Percentiles rank a stretch among this genome's conserved stretches.
Evolutionary conservation across 305 asterid genomes (phyloP).

Genomic region (Plantago lanceolata): DNA sequence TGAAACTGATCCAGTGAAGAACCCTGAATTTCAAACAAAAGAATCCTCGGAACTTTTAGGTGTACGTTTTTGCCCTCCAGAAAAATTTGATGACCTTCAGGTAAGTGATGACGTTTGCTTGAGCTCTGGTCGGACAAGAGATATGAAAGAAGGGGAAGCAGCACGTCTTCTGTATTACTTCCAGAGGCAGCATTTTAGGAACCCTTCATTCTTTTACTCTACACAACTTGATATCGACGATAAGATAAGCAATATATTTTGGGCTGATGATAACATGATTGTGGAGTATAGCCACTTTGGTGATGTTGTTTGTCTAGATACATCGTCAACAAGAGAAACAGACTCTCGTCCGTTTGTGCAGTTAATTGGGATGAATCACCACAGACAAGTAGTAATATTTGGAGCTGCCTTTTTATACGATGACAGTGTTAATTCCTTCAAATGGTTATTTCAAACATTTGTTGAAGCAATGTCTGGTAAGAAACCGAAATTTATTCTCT

Average conservation of each 20-base stretch:
- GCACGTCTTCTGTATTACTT: constrained; percentile 46
- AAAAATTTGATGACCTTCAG: constrained; percentile 38
- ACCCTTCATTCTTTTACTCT: constrained; percentile 50
- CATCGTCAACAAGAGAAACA: constrained; percentile 40
- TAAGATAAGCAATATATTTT: constrained; percentile 58
- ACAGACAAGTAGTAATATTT: constrained; percentile 42
- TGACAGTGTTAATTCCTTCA: constrained; percentile 48
- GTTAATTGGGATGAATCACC: constrained; percentile 53
- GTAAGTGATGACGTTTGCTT: constrained; percentile 36
- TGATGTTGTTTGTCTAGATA: constrained; percentile 58
- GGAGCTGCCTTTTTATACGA: constrained; percentile 59
- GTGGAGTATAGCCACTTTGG: constrained; percentile 53
- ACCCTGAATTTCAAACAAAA: constrained; percentile 37
- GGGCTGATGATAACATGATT: constrained; percentile 59
- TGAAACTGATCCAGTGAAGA: constrained; percentile 40
- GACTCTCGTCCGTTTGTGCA: constrained; percentile 47
- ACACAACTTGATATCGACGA: constrained; percentile 50
- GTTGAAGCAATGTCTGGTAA: constrained; percentile 47
- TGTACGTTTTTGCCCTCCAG: constrained; percentile 46
- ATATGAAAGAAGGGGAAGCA: constrained; percentile 58
- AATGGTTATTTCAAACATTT: constrained; percentile 52
- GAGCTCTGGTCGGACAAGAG: constrained; percentile 43
- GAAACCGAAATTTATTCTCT: constrained; percentile 53
- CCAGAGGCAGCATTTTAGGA: constrained; percentile 52
- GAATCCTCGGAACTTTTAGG: constrained; percentile 49